phyloP scores from a whole-genome alignment of 352 stramenopile species.

The Phytopythium montanum region DNA sequence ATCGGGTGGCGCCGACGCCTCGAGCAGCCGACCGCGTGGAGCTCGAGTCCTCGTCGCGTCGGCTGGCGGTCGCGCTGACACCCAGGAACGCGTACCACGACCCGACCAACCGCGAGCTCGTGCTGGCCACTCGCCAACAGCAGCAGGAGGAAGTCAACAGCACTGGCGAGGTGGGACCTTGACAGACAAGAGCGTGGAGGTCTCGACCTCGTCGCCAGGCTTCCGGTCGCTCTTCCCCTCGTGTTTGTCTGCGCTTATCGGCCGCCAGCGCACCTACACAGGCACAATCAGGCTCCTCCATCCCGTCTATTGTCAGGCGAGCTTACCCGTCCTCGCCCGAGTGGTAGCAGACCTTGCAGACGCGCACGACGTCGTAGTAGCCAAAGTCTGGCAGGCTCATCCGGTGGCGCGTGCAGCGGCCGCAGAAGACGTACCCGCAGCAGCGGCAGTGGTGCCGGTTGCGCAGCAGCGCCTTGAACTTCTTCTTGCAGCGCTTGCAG shows the following conservation, averaged over 20 bases:
- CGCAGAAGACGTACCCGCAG: slow-evolving; percentile 84
- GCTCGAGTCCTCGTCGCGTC: slow-evolving; percentile 18
- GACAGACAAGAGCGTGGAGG: not conserved
- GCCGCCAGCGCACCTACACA: not conserved
- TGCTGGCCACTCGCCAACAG: slow-evolving; percentile 18
- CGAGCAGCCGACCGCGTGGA: slow-evolving; percentile 2
- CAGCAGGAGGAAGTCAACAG: not conserved
- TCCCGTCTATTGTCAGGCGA: not conserved
- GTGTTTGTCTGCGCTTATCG: not conserved
- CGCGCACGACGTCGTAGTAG: slow-evolving; percentile 84
- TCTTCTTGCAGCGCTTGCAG: slow-evolving; percentile 89
- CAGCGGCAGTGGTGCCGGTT: slow-evolving; percentile 83
- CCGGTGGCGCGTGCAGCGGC: slow-evolving; percentile 73
- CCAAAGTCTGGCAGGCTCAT: slow-evolving; percentile 87
- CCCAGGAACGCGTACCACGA: slow-evolving; percentile 48
- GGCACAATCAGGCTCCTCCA: not conserved
- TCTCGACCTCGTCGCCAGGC: not conserved
- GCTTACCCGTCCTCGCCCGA: slow-evolving; percentile 56
- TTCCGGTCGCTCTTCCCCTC: not conserved
- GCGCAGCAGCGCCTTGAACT: slow-evolving; percentile 82
- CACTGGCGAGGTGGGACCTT: not conserved
- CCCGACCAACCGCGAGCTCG: slow-evolving; percentile 26
- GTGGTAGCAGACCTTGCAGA: slow-evolving; percentile 80
- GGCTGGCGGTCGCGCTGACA: slow-evolving; percentile 34
- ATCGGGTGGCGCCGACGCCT: not conserved